Evolutionary conservation across 257 asterid genomes (phyloP), one percentile per base, ranked within the genome.

Genomic region (Scutellaria minor): DNA sequence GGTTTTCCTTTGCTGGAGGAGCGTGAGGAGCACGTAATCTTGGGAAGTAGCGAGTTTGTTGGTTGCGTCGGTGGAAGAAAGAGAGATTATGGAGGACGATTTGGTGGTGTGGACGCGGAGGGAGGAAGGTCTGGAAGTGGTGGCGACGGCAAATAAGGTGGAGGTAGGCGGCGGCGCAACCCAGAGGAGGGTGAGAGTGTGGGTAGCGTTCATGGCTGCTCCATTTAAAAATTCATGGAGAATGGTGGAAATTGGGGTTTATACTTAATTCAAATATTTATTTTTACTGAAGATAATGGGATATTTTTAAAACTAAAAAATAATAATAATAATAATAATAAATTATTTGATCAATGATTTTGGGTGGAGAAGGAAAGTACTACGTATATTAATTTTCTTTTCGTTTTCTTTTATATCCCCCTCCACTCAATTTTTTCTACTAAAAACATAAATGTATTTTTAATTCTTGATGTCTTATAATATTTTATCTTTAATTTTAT

Each of bases 1-100:
- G 0, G 98, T 94, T 71, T 87, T 88, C 31, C 95, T 75, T 15
- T 88, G 88, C 60, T 84, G 96, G 47, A 94, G 90, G 70, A 91
- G 96, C 0, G 88, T 75, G 67, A 94, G 83, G 52, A 91, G 95
- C 39, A 63, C 12, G 5, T 81, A 79, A 68, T 94, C 95, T 31
- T 74, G 85, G 50, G 94, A 71, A n/a, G 31, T 74, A 18, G 80
- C 37, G 7, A 31, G 20, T 24, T 75, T 53, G 77, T 65, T 27
- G 2, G 53, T 46, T 9, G 67, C 39, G 77, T 71, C 56, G 62
- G 83, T 15, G 37, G 83, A 27, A 35, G 80, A 66, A 31, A 78
- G 74, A 22, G 80, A 20, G 62, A 75, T 35, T 76, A 79, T 65
- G 71, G 86, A 71, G 73, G 86, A 12, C 56, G 81, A 75, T 53